Evolutionary conservation across 2,329 filamentous ascomycete genomes (phyloP), one percentile per base, ranked within the genome.

Genomic region (Zopfia rhizophila): DNA sequence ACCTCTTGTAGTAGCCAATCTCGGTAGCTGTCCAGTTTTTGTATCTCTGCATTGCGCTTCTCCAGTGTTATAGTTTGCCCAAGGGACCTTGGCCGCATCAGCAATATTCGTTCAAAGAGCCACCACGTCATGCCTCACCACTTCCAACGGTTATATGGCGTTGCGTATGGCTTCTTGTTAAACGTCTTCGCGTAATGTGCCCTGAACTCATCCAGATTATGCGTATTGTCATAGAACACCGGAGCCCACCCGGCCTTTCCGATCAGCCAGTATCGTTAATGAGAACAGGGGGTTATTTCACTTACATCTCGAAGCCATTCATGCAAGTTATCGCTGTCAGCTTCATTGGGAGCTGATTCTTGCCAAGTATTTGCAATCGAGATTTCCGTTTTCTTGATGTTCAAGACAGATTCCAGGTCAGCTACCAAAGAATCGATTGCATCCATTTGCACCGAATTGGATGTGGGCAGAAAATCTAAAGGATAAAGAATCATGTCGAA

Each of bases 311-410:
- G 10, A 7, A 39, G 17, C 17, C 30, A 39, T 18, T 28, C 24
- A 7, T 39, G 6, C 7, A 30, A 5, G 14, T 28, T 14, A 7
- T 14, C 4, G 17, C 27, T 16, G 12, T 40, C 38, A 13, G 28
- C 38, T 10, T 40, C 27, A 22, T 5, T 5, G 24, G 38, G 38
- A 4, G 24, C 4, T 10, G n/a, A 22, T 13, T 31, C 27, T 24
- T 40, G 7, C 44, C 44, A 47, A 8, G 29, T 11, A 13, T 40
- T 14, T 4, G 44, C 44, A n/a, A 47, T 28, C 7, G 44, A 47
- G 8, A 47, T 35, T 8, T 33, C 12, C 5, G 38, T 47, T 18
- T 37, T 31, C n/a, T 42, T 25, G 3, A 25, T 16, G 4, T 23
- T 7, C 5, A 28, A 5, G 4, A 29, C 44, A n/a, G 11, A 10